Percentiles rank a stretch among this genome's conserved stretches.
Conservation (phyloP, 2,329 filamentous ascomycete genomes). For the Botryotinia calthae region DNA sequence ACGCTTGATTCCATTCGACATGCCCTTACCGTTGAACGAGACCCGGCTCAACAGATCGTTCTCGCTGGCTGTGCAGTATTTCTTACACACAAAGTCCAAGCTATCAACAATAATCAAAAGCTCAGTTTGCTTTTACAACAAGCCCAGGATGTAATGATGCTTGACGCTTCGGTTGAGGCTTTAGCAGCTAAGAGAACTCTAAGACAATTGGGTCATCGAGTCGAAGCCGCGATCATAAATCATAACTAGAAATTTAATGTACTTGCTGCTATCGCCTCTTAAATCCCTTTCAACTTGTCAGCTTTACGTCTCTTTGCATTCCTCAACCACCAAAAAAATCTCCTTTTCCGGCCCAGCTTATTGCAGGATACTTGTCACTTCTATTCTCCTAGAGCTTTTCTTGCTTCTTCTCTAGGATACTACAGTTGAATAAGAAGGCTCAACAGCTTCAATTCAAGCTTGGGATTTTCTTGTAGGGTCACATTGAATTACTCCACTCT, state of each 20-base stretch:
- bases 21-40: background rate
- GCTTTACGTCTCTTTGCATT: background rate
- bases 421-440: background rate
- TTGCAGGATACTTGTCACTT: background rate
- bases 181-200: background rate
- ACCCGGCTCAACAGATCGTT: background rate
- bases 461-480: background rate
- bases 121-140: background rate
- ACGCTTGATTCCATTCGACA: background rate
- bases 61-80: background rate
- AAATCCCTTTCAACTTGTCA: background rate
- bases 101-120: background rate
- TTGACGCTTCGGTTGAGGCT: background rate
- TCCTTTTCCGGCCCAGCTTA: background rate
- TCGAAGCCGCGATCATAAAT: background rate
- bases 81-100: background rate
- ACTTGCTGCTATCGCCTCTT: no score
- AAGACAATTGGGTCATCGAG: background rate
- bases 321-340: no score
- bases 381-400: background rate
- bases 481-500: background rate
- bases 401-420: background rate
- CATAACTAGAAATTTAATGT: background rate
- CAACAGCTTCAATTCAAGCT: background rate
- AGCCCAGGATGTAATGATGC: background rate